A percentile compares a stretch with the other conserved stretches of the same genome.
Conservation (phyloP, 441 rosid species). For the Gossypium lobatum region DNA sequence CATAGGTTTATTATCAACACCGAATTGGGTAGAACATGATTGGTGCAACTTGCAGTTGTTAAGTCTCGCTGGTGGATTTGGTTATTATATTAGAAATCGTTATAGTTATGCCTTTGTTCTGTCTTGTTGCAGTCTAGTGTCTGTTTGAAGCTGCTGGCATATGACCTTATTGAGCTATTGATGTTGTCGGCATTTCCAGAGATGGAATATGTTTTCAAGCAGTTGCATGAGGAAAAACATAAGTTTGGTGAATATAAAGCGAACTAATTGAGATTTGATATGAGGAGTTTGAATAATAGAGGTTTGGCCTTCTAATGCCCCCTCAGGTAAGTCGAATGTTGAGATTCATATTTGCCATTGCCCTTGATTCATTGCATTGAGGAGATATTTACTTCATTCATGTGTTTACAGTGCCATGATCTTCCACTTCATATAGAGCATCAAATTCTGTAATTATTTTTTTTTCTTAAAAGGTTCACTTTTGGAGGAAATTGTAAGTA, state of each 20-base stretch:
- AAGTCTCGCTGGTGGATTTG: no score
- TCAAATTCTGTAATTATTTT: conserved; percentile 19
- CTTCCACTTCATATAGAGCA: conserved; percentile 10
- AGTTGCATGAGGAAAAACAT: conserved; percentile 62
- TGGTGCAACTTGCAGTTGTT: no score
- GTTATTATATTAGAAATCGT: not conserved
- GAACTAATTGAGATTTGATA: conserved; percentile 14
- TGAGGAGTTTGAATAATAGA: not conserved
- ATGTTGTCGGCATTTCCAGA: conserved; percentile 80
- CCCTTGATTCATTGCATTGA: conserved; percentile 7
- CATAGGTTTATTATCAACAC: not conserved
- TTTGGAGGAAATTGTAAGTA: conserved; percentile 30
- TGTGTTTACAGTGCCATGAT: conserved; percentile 9
- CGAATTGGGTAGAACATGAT: not conserved
- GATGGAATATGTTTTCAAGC: conserved; percentile 53
- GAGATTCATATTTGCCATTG: not conserved
- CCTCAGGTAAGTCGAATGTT: conserved; percentile 17
- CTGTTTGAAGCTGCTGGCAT: conserved; percentile 71
- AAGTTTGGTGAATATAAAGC: conserved; percentile 60
- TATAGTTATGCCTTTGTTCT: not conserved
- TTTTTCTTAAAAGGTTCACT: not conserved
- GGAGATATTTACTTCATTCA: conserved; percentile 4
- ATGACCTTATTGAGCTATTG: conserved; percentile 76
- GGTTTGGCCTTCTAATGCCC: conserved; percentile 3
- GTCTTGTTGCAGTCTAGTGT: conserved; percentile 60